Percentiles rank a stretch among this genome's conserved stretches.
Evolutionary conservation across 169 alveolate genomes (phyloP).

Genomic region (Fabrea salina): DNA sequence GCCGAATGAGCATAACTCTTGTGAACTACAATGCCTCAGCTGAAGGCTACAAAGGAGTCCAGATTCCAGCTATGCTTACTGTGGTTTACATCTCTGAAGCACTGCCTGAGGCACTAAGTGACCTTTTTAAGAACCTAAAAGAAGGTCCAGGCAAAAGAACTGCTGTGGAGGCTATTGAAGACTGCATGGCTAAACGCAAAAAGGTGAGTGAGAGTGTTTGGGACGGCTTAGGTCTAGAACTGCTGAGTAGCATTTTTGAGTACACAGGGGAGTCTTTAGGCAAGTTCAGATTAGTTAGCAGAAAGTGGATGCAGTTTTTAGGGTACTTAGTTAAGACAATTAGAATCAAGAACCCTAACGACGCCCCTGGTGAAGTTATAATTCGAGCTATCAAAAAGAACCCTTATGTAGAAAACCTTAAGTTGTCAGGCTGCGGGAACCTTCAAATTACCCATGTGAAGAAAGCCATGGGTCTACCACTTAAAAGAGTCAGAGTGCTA

Average conservation of each 20-base stretch:
- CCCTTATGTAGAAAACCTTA: neutral
- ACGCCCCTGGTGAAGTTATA: conserved; percentile 13
- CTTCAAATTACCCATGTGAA: conserved; percentile 6
- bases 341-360: neutral
- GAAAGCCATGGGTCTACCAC: conserved; percentile 14
- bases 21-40: conserved; percentile 4
- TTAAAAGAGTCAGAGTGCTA: neutral
- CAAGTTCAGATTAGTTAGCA: neutral
- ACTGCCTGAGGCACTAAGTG: neutral
- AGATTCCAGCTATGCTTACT: conserved; percentile 4
- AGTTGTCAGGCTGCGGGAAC: neutral
- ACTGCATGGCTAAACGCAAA: neutral
- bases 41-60: neutral
- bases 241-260: neutral
- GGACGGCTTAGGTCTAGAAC: neutral
- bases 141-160: neutral
- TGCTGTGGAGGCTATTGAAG: conserved; percentile 5
- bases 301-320: neutral
- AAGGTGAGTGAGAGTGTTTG: neutral
- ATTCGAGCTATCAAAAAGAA: conserved; percentile 4
- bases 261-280: neutral
- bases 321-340: neutral
- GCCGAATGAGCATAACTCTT: neutral
- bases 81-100: conserved; percentile 1
- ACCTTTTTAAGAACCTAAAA: neutral